phyloP scores from a whole-genome alignment of 768 basidiomycete species.

The Lentinus brumalis region DNA sequence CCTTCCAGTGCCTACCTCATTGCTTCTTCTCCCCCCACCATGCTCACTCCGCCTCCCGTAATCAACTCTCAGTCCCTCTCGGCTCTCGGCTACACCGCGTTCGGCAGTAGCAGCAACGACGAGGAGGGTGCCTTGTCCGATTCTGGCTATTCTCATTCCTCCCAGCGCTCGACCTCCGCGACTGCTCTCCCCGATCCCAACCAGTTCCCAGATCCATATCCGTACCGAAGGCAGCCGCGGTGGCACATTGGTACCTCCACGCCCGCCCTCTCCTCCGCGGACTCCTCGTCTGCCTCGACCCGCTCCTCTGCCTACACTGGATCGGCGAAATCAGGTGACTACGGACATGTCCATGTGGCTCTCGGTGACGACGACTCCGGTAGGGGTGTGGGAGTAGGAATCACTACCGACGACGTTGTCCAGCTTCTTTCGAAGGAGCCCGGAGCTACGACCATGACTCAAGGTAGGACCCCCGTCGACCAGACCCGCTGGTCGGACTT shows the following conservation, averaged over 20 bases:
- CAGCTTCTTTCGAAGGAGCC: slow-evolving; percentile 60
- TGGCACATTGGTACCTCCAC: slow-evolving; percentile 45
- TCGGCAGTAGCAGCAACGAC: slow-evolving; percentile 38
- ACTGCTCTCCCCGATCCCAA: slow-evolving; percentile 61
- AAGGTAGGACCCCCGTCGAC: slow-evolving; percentile 57
- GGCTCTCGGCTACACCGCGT: slow-evolving; percentile 34
- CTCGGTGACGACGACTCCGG: slow-evolving; percentile 56
- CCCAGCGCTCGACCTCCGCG: slow-evolving; percentile 48
- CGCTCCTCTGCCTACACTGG: slow-evolving; percentile 80
- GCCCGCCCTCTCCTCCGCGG: slow-evolving; percentile 68
- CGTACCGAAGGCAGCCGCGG: slow-evolving; percentile 52
- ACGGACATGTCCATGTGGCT: slow-evolving; percentile 64
- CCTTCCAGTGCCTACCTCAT: slow-evolving; percentile 32
- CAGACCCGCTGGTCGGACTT: slow-evolving; percentile 74
- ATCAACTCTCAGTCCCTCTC: slow-evolving; percentile 33
- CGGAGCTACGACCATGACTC: slow-evolving; percentile 43
- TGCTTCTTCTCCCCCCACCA: slow-evolving; percentile 28
- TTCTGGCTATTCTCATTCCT: slow-evolving; percentile 31
- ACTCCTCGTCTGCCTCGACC: slow-evolving; percentile 70
- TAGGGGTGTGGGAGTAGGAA: slow-evolving; percentile 49
- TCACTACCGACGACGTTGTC: slow-evolving; percentile 66
- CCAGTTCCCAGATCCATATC: slow-evolving; percentile 74
- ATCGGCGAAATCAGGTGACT: slow-evolving; percentile 69
- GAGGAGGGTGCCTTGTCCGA: slow-evolving; percentile 42
- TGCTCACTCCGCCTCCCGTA: slow-evolving; percentile 28